Evolutionary conservation across 169 alveolate genomes (phyloP).

Genomic region (Toxoplasma gondii): DNA sequence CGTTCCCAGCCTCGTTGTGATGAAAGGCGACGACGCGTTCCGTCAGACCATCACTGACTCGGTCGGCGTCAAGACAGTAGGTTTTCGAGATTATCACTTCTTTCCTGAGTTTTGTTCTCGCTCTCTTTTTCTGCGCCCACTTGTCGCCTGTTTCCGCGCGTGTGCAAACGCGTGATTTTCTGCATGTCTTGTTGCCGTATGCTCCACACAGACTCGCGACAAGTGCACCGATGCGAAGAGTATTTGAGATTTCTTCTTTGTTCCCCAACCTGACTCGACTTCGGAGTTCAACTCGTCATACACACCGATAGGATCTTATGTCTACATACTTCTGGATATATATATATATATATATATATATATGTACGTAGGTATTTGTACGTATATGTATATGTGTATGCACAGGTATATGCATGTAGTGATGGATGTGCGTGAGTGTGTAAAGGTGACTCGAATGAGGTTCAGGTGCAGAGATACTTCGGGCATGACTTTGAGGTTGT

Average conservation of each 20-base stretch:
- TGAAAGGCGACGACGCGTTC: slow-evolving; percentile 66
- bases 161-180: no score
- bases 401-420: not conserved
- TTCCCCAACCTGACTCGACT: no score
- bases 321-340: not conserved
- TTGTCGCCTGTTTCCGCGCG: not conserved
- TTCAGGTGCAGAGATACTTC: not conserved
- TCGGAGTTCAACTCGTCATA: not conserved
- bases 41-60: slow-evolving; percentile 48
- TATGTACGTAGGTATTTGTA: not conserved
- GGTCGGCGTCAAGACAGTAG: slow-evolving; percentile 52
- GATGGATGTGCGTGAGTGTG: no score
- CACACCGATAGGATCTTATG: not conserved
- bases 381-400: not conserved
- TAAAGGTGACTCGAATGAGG: no score
- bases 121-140: not conserved
- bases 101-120: not conserved
- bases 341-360: not conserved
- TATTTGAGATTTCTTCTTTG: no score
- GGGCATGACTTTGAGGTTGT: not conserved
- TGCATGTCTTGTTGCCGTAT: no score
- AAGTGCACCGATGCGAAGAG: no score
- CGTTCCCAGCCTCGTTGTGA: slow-evolving; percentile 55
- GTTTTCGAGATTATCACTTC: not conserved
- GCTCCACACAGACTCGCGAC: no score